Evolutionary conservation across 2,329 filamentous ascomycete species (phyloP).

Genomic region (Pseudogymnoascus sp.): DNA sequence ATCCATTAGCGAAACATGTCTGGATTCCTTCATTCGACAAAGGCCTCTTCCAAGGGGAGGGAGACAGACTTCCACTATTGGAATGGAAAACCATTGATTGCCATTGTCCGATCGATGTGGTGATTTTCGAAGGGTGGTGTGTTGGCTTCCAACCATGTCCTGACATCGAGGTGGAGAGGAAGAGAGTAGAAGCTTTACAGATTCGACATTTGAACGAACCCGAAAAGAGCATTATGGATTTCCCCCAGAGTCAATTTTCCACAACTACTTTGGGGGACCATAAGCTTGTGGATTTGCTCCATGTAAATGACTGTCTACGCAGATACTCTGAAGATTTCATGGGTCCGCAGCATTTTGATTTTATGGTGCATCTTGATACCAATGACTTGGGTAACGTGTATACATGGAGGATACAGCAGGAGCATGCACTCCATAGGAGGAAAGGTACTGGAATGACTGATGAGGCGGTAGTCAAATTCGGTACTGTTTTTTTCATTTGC

Average conservation of each 20-base stretch:
- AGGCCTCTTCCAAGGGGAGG: conserved; percentile 53
- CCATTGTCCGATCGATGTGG: conserved; percentile 34
- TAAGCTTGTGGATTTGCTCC: conserved; percentile 45
- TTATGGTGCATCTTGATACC: conserved; percentile 59
- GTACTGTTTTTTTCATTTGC: neutral
- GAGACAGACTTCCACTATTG: conserved; percentile 48
- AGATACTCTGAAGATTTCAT: conserved; percentile 46
- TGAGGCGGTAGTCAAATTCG: conserved; percentile 56
- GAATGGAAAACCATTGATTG: conserved; percentile 43
- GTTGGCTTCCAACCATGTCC: conserved; percentile 57
- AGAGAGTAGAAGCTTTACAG: conserved; percentile 37
- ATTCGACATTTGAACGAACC: conserved; percentile 17
- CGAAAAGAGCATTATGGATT: neutral
- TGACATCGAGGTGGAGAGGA: conserved; percentile 37
- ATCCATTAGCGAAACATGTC: neutral
- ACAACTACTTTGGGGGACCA: conserved; percentile 44
- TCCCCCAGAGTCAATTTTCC: neutral
- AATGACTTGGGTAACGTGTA: conserved; percentile 57
- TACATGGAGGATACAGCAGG: conserved; percentile 60
- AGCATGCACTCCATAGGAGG: conserved; percentile 46
- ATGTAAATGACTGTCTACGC: conserved; percentile 53
- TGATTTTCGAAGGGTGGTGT: conserved; percentile 69
- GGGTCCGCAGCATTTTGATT: conserved; percentile 48
- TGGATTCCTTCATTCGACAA: conserved; percentile 61
- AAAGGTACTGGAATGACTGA: conserved; percentile 60